Base-by-base conservation (phyloP, 2,329 filamentous ascomycete genomes). In the Alternaria viburni region DNA sequence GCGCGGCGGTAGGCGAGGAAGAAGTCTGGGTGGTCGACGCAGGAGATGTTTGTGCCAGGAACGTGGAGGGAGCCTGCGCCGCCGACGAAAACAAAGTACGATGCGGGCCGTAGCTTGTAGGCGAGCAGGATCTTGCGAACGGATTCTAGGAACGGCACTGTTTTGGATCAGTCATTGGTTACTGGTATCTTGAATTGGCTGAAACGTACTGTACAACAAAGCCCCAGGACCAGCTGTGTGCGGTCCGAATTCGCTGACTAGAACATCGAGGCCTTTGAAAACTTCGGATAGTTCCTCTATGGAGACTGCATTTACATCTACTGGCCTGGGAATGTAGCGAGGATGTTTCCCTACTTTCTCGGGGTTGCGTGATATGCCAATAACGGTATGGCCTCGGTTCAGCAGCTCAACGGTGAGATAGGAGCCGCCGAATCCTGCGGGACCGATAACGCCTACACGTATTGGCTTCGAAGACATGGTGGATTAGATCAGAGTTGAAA, bases 31-130 rank as follows among this genome's bases (percentile, higher is more conserved):
- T 76, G 70, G 62, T 78, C 75, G 65, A 75, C 73, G 57, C 72
- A 75, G 52, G 57, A 59, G 21, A 69, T 64, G 0, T 17, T 21
- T 0, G 71, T 73, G 9, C 66, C 65, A 2, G 76, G 76, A 9
- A 76, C 69, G 61, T 76, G 73, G 5, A 79, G 70, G 2, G 70
- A 74, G 47, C 75, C 77, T 1, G 76, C 75, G 47, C 77, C 78
- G 43, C 77, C 77, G 44, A 80, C 73, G 54, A 77, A 77, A 51
- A 80, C 59, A 69, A 79, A 77, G 67, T 79, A 79, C 7, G 66
- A 55, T 2, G 73, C 63, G 15, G 66, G 44, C 1, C 73, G 72
- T 6, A 43, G 32, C 59, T 77, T 78, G 28, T 73, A 71, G 13
- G 77, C 76, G 10, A 79, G 68, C 15, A 79, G 65, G 8, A 79